Base-by-base conservation (phyloP, 106 monocot species). In the Cymbidium sinense region DNA sequence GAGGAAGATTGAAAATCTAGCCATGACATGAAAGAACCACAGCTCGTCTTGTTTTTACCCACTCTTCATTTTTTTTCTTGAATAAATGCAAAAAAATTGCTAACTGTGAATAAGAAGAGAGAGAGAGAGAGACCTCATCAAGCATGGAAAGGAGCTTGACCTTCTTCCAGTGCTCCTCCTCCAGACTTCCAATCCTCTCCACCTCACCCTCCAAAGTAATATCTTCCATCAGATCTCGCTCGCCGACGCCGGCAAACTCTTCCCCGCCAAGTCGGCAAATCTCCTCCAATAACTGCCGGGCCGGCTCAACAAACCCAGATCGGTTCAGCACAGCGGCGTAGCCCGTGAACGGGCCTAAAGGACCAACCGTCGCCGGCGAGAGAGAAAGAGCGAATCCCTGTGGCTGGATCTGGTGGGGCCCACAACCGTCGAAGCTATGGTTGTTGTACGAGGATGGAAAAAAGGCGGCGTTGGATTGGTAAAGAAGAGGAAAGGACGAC, bases 81-180 rank as follows among this genome's bases (percentile, higher is more conserved):
- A 62, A 62, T 1, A 0, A 62, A 2, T 23, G 8, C 23, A 6
- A 58, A 61, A n/a, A n/a, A 61, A 5, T 7, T 5, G 4, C n/a
- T n/a, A 33, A 33, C 1, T 5, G 2, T 9, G 13, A 36, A 5
- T 10, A 5, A 34, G 34, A 31, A 17, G 17, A 36, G 70, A 21
- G 36, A 70, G 70, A 20, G 36, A 21, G 36, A 70, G 36, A 50
- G 7, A 95, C 95, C 95, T 95, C 95, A 44, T 95, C 87, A 23
- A 95, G 82, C 93, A 95, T 84, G 77, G 92, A 88, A 43, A 93
- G 37, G 51, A 95, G 93, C 78, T 76, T 88, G 35, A 88, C 78
- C 88, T 90, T 93, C 82, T 81, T 87, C 88, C 88, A 86, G 70
- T 86, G 82, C 70, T 78, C 52, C n/a, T 37, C 77, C 13, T n/a